Evolutionary conservation across 2,329 filamentous ascomycete genomes (phyloP).

Genomic region (Hortaea werneckii): DNA sequence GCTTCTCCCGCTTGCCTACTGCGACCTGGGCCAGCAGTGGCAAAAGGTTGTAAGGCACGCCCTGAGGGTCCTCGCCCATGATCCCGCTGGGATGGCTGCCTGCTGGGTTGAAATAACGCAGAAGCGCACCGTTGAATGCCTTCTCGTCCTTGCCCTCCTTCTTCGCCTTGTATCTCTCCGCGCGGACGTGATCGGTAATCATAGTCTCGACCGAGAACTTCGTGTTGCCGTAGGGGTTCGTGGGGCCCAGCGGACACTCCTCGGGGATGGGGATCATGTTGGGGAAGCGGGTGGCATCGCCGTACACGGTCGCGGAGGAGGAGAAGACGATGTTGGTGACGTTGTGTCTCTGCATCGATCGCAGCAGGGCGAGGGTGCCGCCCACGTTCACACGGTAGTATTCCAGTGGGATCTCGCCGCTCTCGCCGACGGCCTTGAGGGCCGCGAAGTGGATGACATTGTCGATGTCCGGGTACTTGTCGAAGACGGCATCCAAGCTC

Average conservation of each 20-base stretch:
- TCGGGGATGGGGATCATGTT: constrained; percentile 99
- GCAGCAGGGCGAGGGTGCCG: constrained; percentile 78
- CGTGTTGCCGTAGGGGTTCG: constrained; percentile 95
- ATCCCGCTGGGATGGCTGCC: constrained; percentile 90
- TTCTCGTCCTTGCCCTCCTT: constrained; percentile 69
- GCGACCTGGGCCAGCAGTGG: constrained; percentile 92
- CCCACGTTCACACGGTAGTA: constrained; percentile 97
- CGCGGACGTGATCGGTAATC: constrained; percentile 82
- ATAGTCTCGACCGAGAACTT: constrained; percentile 87
- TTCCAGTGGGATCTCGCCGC: constrained; percentile 82
- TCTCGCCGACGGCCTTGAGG: constrained; percentile 96
- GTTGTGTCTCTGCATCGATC: constrained; percentile 78
- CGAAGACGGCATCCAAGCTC: constrained; percentile 76
- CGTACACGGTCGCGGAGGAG: constrained; percentile 94
- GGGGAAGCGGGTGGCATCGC: constrained; percentile 87
- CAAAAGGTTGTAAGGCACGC: constrained; percentile 89
- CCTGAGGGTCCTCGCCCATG: constrained; percentile 97
- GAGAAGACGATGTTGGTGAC: constrained; percentile 98
- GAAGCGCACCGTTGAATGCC: constrained; percentile 84
- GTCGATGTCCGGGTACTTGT: constrained; percentile 84
- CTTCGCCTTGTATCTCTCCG: constrained; percentile 70
- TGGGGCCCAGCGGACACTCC: constrained; percentile 88
- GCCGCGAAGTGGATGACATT: constrained; percentile 98
- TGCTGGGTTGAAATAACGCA: constrained; percentile 96
- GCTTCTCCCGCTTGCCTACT: constrained; percentile 86